These are phyloP conservation scores for Nakazawaea molendinolei DNA, from an alignment of 805 yeast species.

Conservation along the genomic window DNA sequence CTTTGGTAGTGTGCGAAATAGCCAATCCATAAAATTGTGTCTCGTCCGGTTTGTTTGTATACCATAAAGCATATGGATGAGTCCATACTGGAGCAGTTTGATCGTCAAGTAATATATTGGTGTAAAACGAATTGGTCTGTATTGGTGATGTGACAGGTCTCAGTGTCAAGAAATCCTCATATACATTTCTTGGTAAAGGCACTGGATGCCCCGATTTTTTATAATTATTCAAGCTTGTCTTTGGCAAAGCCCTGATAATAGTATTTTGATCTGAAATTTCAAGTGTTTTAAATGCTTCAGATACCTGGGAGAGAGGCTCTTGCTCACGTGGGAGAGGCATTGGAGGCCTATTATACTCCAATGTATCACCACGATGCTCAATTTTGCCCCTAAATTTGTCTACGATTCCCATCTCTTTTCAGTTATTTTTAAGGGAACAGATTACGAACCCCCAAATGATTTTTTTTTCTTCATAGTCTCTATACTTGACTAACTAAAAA, in stretches of 20 bases:
- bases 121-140: conserved; percentile 75
- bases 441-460: too few species aligned
- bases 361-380: not conserved
- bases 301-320: not conserved
- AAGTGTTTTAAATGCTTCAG: conserved; percentile 2
- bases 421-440: too few species aligned
- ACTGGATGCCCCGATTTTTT: conserved; percentile 6
- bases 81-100: conserved; percentile 74
- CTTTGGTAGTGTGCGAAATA: conserved; percentile 50
- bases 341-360: conserved; percentile 2
- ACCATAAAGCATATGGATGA: conserved; percentile 77
- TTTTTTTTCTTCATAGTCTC: too few species aligned
- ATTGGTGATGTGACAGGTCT: conserved; percentile 29
- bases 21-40: conserved; percentile 51
- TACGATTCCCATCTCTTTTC: not conserved
- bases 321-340: conserved; percentile 6
- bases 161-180: not conserved
- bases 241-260: too few species aligned
- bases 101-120: conserved; percentile 59
- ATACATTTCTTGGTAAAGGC: not conserved
- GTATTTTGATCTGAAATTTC: conserved; percentile 15
- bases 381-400: not conserved
- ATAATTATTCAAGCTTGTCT: too few species aligned
- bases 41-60: conserved; percentile 35
- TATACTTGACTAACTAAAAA: too few species aligned